These are phyloP conservation scores for Kwoniella mangroviensis DNA, from an alignment of 768 basidiomycete species.

Conservation along the genomic window DNA sequence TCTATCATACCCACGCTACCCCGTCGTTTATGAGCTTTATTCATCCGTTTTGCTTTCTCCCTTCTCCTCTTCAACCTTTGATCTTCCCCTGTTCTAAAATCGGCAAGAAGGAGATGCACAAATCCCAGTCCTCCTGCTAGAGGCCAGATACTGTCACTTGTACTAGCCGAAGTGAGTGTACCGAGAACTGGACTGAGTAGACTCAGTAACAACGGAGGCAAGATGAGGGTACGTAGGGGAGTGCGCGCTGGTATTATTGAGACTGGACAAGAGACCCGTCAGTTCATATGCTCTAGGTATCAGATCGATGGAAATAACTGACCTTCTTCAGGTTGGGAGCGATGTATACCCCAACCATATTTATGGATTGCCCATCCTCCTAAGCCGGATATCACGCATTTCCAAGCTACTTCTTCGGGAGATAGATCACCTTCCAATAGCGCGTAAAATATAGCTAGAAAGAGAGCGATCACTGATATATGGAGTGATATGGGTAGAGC, in stretches of 20 bases:
- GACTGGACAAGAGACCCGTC: background rate
- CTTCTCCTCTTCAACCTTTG: constrained; percentile 30
- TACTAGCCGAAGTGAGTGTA: constrained; percentile 91
- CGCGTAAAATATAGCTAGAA: constrained; percentile 71
- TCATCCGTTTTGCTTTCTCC: constrained; percentile 11
- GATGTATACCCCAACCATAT: constrained; percentile 41
- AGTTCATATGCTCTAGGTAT: no score
- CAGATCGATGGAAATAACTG: background rate
- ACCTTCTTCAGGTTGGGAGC: constrained; percentile 3
- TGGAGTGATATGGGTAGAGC: constrained; percentile 75
- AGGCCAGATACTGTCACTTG: constrained; percentile 96
- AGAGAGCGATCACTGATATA: constrained; percentile 76
- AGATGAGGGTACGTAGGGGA: constrained; percentile 58
- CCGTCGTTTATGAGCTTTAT: constrained; percentile 18
- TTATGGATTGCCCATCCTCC: constrained; percentile 24
- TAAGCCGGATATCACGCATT: constrained; percentile 28
- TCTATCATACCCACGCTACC: constrained; percentile 18
- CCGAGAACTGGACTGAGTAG: constrained; percentile 87
- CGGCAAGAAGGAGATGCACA: constrained; percentile 79
- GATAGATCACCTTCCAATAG: constrained; percentile 28
- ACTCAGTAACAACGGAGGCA: constrained; percentile 86
- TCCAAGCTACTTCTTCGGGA: constrained; percentile 37
- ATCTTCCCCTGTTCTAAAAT: constrained; percentile 61
- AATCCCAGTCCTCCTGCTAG: constrained; percentile 81
- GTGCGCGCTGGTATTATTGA: constrained; percentile 40